Base-by-base conservation (phyloP, 2,329 filamentous ascomycete species). In the Clarireedia hainanense region DNA sequence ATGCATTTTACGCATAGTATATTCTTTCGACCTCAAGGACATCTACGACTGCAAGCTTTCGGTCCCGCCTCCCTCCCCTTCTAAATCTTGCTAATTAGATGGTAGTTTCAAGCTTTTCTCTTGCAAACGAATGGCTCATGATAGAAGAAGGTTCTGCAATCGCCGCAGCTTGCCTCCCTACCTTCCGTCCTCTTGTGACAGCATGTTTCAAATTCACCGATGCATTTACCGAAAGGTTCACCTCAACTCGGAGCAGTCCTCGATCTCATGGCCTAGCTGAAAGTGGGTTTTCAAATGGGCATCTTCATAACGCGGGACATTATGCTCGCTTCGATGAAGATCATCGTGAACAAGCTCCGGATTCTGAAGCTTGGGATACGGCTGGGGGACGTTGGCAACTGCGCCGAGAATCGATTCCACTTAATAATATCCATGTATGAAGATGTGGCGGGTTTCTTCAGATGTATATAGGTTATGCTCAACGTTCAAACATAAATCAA, bases 91-190 rank as follows among this genome's bases (percentile, higher is more conserved):
- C 47, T 55, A 26, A 55, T 5, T 5, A 37, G 3, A 17, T n/a
- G 14, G 6, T n/a, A 55, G 52, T 55, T n/a, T 24, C 39, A 1
- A 34, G 26, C 6, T 55, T 55, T 10, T 50, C 52, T 3, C 40
- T 27, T 12, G 47, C 52, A 1, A 45, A 45, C 12, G 27, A 55
- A 27, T 56, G 49, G 54, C 15, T 51, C 17, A 51, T 56, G 40
- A 52, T 56, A 17, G 40, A 56, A n/a, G 49, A 52, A 40, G 54
- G 54, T 5, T 37, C 47, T 12, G 47, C 52, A 7, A 55, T 55
- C 27, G 17, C 45, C 20, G 54, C 48, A 26, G 54, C 54, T 6
- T 56, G 49, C 6, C 48, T 56, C 5, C 54, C 49, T 6, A 56
- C 48, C 14, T 52, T 56, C 17, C 30, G 54, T 20, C 54, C 54